A percentile compares a stretch with the other conserved stretches of the same genome.
Evolutionary conservation across 192 early-diverging fungal species (phyloP).

Genomic region (Backusella sp.): DNA sequence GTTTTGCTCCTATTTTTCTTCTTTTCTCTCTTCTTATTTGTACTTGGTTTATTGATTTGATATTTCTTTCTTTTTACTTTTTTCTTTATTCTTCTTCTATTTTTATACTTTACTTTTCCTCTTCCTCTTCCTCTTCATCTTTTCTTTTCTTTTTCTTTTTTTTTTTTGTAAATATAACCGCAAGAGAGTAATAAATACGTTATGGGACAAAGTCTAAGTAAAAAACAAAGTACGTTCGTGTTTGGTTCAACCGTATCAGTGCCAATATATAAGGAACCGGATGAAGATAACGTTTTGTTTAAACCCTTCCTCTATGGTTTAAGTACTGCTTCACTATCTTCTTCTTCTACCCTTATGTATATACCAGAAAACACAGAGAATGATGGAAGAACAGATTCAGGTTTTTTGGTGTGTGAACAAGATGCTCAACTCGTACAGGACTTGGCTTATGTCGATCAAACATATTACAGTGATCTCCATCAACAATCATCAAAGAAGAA

Average conservation of each 20-base stretch:
- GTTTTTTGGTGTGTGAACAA: conserved; percentile 1
- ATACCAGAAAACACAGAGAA: background rate
- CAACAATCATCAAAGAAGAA: background rate
- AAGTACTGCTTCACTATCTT: background rate
- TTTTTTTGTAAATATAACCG: background rate
- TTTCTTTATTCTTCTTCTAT: background rate
- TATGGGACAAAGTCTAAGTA: conserved; percentile 6
- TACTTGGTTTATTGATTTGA: background rate
- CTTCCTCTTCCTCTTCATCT: background rate
- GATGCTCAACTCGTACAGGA: background rate
- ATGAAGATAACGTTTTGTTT: background rate
- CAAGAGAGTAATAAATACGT: background rate
- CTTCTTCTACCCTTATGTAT: background rate
- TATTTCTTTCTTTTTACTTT: background rate
- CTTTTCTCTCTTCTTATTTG: background rate
- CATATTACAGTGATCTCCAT: conserved; percentile 5
- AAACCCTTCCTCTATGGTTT: conserved; percentile 15
- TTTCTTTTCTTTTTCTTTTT: background rate
- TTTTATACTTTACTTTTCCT: background rate
- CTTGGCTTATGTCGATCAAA: conserved; percentile 15
- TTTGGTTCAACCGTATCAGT: conserved; percentile 3
- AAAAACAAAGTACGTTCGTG: background rate
- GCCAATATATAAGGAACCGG: background rate
- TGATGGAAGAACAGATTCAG: conserved; percentile 9
- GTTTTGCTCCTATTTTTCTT: conserved; percentile 10